phyloP scores from a whole-genome alignment of 2,329 filamentous ascomycete species.

The Botryotinia narcissicola region DNA sequence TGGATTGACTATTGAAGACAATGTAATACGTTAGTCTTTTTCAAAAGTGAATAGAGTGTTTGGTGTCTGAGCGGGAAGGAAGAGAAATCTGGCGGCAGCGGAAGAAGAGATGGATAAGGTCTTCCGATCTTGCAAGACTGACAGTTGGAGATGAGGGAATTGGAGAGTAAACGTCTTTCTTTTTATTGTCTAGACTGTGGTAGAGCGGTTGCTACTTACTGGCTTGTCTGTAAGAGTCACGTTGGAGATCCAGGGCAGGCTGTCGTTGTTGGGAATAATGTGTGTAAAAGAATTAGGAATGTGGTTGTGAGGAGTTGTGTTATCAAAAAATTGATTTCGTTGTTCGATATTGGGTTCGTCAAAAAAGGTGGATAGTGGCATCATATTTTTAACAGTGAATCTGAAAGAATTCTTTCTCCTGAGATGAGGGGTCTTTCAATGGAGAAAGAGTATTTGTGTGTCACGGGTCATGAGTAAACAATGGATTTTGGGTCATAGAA shows the following conservation, averaged over 20 bases:
- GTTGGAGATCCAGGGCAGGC: conserved; percentile 25
- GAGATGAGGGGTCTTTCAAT: not conserved
- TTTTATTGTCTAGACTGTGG: conserved; percentile 27
- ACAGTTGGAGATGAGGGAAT: conserved; percentile 19
- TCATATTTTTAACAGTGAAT: not conserved
- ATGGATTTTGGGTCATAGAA: not conserved
- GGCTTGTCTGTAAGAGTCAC: conserved; percentile 30
- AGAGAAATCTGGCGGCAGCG: not conserved
- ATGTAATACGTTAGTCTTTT: not conserved
- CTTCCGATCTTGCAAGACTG: conserved; percentile 21
- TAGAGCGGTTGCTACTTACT: conserved; percentile 18
- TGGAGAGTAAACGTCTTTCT: conserved; percentile 24
- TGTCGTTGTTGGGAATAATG: not conserved
- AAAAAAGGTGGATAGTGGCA: not conserved
- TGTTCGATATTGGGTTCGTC: not conserved
- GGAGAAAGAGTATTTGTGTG: not conserved
- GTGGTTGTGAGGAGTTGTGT: not conserved
- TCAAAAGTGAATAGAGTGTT: not conserved
- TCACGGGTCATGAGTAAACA: not conserved
- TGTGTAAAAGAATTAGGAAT: not conserved
- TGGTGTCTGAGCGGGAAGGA: not conserved
- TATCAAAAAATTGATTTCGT: not conserved
- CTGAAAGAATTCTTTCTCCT: not conserved
- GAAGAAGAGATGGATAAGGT: not conserved
- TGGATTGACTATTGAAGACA: not conserved